phyloP scores from a whole-genome alignment of 2,329 filamentous ascomycete species.

The Samsoniella hepiali region DNA sequence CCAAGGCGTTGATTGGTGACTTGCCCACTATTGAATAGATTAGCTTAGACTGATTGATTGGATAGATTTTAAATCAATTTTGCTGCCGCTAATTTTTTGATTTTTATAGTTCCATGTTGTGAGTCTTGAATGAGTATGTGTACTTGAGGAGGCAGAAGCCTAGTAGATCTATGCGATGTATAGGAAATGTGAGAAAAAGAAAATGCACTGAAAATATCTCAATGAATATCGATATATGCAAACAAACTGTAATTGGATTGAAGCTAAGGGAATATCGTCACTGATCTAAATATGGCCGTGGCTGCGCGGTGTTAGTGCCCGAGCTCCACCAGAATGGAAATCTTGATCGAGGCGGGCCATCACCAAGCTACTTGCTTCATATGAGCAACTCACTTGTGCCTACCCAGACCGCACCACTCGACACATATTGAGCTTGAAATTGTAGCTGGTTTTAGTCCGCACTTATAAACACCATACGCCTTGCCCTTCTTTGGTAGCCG shows the following conservation, averaged over 20 bases:
- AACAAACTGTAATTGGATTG: no score
- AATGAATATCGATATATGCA: no score
- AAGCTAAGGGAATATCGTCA: no score
- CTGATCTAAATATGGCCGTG: no score
- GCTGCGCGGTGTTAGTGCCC: not conserved
- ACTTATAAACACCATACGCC: no score
- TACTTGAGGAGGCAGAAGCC: not conserved
- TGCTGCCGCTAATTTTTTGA: no score
- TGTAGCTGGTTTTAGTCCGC: no score
- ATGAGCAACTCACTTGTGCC: not conserved
- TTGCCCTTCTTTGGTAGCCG: not conserved
- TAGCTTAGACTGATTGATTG: not conserved
- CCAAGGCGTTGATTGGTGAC: slow-evolving; percentile 5
- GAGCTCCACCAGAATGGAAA: slow-evolving; percentile 5
- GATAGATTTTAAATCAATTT: no score
- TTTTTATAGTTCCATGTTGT: no score
- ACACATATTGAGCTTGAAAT: not conserved
- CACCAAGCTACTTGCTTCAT: not conserved
- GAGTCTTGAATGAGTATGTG: not conserved
- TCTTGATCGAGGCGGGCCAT: slow-evolving; percentile 7
- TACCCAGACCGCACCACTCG: not conserved
- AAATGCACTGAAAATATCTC: no score
- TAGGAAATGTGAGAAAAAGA: no score
- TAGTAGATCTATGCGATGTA: no score
- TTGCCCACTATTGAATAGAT: not conserved